Evolutionary conservation across 495 filamentous ascomycete genomes (phyloP), one percentile per base, ranked within the genome.

Genomic region (Penicillium samsonianum): DNA sequence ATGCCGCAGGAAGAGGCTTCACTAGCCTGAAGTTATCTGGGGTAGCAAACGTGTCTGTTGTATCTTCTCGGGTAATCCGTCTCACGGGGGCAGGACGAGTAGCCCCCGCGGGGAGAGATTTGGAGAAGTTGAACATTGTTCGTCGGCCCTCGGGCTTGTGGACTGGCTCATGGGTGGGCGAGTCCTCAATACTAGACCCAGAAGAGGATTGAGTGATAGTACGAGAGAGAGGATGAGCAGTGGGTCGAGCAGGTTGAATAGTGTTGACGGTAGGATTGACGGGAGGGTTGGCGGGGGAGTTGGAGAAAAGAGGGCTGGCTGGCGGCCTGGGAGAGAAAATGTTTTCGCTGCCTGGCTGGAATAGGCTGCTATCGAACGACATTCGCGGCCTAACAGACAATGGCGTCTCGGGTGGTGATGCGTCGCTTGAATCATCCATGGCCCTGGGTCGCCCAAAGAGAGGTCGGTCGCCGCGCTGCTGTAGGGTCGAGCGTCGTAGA

Each of bases 171-270:
- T 87, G 84, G 2, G 86, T 89, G 0, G 88, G 88, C 6, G 88
- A 90, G 42, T 94, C 90, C 64, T 89, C 88, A 0, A 91, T 64
- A 62, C 89, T 93, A 11, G 90, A 92, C 47, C 78, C 82, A 2
- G 91, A 94, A 5, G 90, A 93, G 2, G 91, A 94, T 26, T 89
- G 88, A 1, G 89, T 92, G 40, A 96, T 82, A 0, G 88, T 87
- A 31, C 90, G 84, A 20, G 92, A 95, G 16, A 97, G 80, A 19
- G 92, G 92, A 69, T 96, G 93, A 31, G 89, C 89, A 41, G 73
- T 48, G 37, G 62, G 63, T n/a, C 70, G 69, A 33, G 68, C 48
- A 25, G 75, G 71, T 16, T 75, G 62, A 31, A 60, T 41, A 16
- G 49, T 51, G 41, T n/a, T 26, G 31, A 35, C 38, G 25, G 45